Percentiles rank a stretch among this genome's conserved stretches.
phyloP scores from a whole-genome alignment of 805 yeast species.

The Ogataea ramenticola region DNA sequence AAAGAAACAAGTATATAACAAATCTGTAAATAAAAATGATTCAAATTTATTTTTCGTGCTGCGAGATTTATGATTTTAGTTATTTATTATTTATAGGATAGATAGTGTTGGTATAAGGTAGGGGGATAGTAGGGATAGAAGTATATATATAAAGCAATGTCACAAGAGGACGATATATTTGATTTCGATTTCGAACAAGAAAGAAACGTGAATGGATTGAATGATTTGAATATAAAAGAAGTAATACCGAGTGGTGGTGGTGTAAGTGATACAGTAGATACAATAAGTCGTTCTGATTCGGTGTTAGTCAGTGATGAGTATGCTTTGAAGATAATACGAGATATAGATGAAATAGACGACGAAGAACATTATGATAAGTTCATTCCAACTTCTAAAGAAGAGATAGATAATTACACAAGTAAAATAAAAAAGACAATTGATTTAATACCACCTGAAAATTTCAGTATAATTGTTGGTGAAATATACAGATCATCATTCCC shows the following conservation, averaged over 20 bases:
- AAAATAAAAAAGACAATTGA: constrained; percentile 3
- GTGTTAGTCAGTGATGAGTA: constrained; percentile 13
- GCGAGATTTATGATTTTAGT: too few species aligned
- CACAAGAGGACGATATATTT: not conserved
- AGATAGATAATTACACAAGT: too few species aligned
- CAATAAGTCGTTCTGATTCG: constrained; percentile 7
- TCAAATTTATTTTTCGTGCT: not conserved
- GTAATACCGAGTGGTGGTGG: not conserved
- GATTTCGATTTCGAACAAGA: not conserved
- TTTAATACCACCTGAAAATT: constrained; percentile 80
- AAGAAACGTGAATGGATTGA: too few species aligned
- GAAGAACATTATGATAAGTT: constrained; percentile 24
- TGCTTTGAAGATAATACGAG: constrained; percentile 2
- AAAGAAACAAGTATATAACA: too few species aligned
- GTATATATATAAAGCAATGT: not conserved
- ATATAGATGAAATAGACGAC: constrained; percentile 11
- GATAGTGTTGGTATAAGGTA: too few species aligned
- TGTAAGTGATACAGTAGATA: not conserved
- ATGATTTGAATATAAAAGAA: too few species aligned
- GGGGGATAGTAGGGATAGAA: too few species aligned
- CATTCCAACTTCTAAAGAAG: constrained; percentile 17
- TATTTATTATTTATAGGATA: too few species aligned
- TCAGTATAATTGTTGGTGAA: constrained; percentile 69
- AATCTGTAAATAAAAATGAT: too few species aligned
- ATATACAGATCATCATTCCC: constrained; percentile 91